Conservation (phyloP, 2,329 filamentous ascomycete species). For the Aspergillus costaricaensis region DNA sequence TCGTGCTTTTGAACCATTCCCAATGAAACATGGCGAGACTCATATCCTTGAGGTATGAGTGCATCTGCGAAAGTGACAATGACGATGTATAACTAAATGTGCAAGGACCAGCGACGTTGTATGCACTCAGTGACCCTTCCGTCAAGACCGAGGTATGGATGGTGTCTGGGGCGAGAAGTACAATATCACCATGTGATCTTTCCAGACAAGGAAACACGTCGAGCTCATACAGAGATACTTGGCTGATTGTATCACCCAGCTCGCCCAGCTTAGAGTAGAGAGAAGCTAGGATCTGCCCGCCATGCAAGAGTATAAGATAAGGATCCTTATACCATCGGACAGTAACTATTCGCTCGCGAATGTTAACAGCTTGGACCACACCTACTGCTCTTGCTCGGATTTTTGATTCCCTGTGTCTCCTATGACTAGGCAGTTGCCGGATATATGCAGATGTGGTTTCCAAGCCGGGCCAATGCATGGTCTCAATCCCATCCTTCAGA, state of each 20-base stretch:
- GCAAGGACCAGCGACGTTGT: slow-evolving; percentile 13
- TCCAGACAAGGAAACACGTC: slow-evolving; percentile 52
- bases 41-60: slow-evolving; percentile 21
- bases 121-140: neutral
- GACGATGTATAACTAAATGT: slow-evolving; percentile 19
- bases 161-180: slow-evolving; percentile 47
- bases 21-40: slow-evolving; percentile 18
- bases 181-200: slow-evolving; percentile 55
- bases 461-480: slow-evolving; percentile 5
- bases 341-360: slow-evolving; percentile 57
- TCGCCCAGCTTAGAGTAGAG: slow-evolving; percentile 47
- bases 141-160: slow-evolving; percentile 18
- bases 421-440: neutral
- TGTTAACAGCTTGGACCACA: slow-evolving; percentile 58
- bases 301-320: slow-evolving; percentile 38
- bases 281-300: slow-evolving; percentile 37
- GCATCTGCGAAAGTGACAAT: slow-evolving; percentile 13
- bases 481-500: slow-evolving; percentile 45
- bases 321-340: slow-evolving; percentile 56
- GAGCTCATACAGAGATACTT: slow-evolving; percentile 62
- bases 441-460: neutral
- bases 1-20: slow-evolving; percentile 26
- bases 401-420: neutral
- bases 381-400: slow-evolving; percentile 52
- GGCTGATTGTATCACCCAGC: slow-evolving; percentile 46